Evolutionary conservation across 441 rosid species (phyloP), one percentile per base, ranked within the genome.

Genomic region (Brassica hybrid): DNA sequence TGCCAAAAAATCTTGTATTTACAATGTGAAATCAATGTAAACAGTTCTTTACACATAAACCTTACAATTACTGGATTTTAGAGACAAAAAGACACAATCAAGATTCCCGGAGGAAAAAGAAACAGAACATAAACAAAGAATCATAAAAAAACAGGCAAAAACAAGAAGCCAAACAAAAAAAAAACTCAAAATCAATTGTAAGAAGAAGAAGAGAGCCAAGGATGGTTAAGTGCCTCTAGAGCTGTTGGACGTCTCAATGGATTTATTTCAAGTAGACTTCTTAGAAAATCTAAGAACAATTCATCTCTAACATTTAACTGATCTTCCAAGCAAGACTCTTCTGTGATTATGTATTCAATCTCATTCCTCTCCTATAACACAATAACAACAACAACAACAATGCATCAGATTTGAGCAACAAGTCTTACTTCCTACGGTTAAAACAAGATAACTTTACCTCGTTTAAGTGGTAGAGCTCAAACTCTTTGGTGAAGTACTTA

Each of bases 401-500:
- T 9, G 50, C 36, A 63, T 73, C 12, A 73, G 54, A 74, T 21
- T 69, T 50, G 0, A 57, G 48, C 19, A 43, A 54, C 3, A 19
- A 34, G 36, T 30, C n/a, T 61, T 11, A n/a, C 2, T 17, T 65
- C 30, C 27, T 69, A 25, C 0, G 1, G 12, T 64, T 57, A 16
- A 41, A 45, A 16, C 27, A 50, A 78, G 10, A 48, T 0, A 9
- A 30, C 1, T 1, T 23, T 41, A 92, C 98, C 94, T 94, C 97
- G n/a, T 88, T 89, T 67, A 86, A 48, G 60, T 83, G 80, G 84
- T 87, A 91, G 36, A 94, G 86, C 56, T 93, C 99, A 23, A 83
- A 86, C 74, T 93, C 96, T 84, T 90, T 78, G 0, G 99, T 93
- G 83, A 93, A 94, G 86, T 91, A 91, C 80, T 91, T 93, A 81